Evolutionary conservation across 352 stramenopile genomes (phyloP).

Genomic region (Phytophthora ohioensis): DNA sequence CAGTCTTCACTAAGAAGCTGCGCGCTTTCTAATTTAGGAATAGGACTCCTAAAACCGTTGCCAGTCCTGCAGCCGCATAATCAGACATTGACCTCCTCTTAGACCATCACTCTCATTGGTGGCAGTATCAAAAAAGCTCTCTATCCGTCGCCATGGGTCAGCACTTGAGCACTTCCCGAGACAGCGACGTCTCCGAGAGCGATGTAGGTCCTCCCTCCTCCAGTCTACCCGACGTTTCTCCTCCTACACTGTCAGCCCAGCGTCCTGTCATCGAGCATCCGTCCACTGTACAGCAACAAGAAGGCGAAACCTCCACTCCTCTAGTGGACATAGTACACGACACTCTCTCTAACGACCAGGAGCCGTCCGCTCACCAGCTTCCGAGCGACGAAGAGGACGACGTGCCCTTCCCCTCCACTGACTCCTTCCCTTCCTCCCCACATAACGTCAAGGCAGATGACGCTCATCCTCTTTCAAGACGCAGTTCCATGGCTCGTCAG

Average conservation of each 20-base stretch:
- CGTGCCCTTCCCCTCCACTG: slow-evolving; percentile 1
- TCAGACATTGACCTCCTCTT: no score
- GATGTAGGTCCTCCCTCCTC: neutral
- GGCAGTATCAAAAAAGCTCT: neutral
- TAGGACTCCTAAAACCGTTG: no score
- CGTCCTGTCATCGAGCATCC: slow-evolving; percentile 16
- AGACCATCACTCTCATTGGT: no score
- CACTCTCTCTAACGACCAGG: slow-evolving; percentile 28
- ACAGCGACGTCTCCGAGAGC: slow-evolving; percentile 31
- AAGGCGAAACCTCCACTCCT: slow-evolving; percentile 17
- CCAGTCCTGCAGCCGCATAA: no score
- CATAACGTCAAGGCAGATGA: slow-evolving; percentile 29
- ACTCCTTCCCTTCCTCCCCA: slow-evolving; percentile 35
- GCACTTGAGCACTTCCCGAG: slow-evolving; percentile 35
- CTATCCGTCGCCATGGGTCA: slow-evolving; percentile 45
- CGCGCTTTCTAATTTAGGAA: no score
- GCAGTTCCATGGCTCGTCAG: slow-evolving; percentile 37
- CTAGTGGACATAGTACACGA: slow-evolving; percentile 33
- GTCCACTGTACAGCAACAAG: slow-evolving; percentile 6
- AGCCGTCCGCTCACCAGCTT: slow-evolving; percentile 23
- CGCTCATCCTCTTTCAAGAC: slow-evolving; percentile 28
- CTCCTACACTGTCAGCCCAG: slow-evolving; percentile 9
- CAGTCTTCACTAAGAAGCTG: no score
- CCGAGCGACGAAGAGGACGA: slow-evolving; percentile 24
- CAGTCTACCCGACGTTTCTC: no score